These are phyloP conservation scores for Encephalitozoon romaleae DNA, from an alignment of 371 early-diverging fungal species.

Conservation along the genomic window DNA sequence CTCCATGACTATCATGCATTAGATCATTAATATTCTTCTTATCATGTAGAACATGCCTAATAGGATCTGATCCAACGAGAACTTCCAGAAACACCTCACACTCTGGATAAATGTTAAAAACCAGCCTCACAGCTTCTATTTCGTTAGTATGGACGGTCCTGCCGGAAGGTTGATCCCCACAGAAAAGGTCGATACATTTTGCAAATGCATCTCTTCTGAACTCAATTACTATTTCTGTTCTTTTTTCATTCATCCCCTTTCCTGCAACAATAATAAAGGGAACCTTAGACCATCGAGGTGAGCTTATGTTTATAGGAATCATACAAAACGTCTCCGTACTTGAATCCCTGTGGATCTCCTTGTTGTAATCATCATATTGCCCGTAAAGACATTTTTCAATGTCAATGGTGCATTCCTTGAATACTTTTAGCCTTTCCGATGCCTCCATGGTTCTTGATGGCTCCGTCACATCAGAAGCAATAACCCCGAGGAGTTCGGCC, in stretches of 20 bases:
- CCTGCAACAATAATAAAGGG: conserved; percentile 50
- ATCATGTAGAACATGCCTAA: not conserved
- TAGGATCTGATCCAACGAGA: not conserved
- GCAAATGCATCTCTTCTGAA: not conserved
- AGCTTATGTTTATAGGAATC: conserved; percentile 3
- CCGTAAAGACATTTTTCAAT: conserved; percentile 35
- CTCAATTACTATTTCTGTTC: conserved; percentile 36
- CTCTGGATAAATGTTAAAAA: conserved; percentile 30
- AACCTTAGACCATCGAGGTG: conserved; percentile 41
- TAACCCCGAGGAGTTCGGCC: conserved; percentile 74
- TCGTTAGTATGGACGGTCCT: not conserved
- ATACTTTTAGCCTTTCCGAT: conserved; percentile 11
- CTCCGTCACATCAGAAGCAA: conserved; percentile 66
- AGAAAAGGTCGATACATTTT: not conserved
- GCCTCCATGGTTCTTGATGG: conserved; percentile 1
- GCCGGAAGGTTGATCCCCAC: not conserved
- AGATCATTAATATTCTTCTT: not conserved
- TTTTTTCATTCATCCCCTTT: conserved; percentile 55
- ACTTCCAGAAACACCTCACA: conserved; percentile 32
- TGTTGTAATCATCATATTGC: conserved; percentile 51
- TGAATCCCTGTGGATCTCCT: conserved; percentile 32
- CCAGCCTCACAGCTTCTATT: not conserved
- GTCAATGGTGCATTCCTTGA: not conserved
- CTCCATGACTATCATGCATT: conserved; percentile 18
- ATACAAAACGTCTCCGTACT: conserved; percentile 52